Conservation (phyloP, 108 stramenopile genomes). For the Nannochloropsis salina region DNA sequence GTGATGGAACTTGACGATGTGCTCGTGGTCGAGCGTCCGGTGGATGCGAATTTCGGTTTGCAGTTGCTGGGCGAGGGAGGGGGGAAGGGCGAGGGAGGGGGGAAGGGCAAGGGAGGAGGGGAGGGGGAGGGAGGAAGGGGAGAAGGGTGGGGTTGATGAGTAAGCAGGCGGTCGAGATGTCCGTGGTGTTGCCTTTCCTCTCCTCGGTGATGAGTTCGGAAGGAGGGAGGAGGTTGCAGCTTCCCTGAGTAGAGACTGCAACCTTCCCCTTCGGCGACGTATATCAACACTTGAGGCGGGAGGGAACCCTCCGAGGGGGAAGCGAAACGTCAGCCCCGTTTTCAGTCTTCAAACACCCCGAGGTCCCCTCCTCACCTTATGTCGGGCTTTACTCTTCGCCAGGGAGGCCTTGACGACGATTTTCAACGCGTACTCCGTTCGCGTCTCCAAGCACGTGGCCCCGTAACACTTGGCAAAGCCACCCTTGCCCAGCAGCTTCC, state of each 20-base stretch:
- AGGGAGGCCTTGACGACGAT: slow-evolving; percentile 54
- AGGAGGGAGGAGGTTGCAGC: too few relatives aligned
- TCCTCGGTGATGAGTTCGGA: slow-evolving; percentile 1
- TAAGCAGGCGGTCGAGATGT: slow-evolving; percentile 12
- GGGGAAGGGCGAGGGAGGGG: slow-evolving; percentile 25
- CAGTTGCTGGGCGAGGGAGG: slow-evolving; percentile 72
- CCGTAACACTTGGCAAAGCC: slow-evolving; percentile 54
- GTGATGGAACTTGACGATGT: slow-evolving; percentile 90
- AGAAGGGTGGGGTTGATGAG: slow-evolving; percentile 16
- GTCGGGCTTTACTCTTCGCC: slow-evolving; percentile 47
- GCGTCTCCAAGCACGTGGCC: slow-evolving; percentile 45
- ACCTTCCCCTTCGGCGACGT: too few relatives aligned
- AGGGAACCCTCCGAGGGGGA: too few relatives aligned
- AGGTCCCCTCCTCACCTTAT: slow-evolving; percentile 41
- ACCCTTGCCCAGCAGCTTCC: slow-evolving; percentile 53
- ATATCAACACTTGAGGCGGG: too few relatives aligned
- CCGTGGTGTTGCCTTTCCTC: background rate
- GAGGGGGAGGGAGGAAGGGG: background rate
- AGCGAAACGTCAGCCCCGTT: too few relatives aligned
- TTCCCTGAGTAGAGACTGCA: too few relatives aligned
- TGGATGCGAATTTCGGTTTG: slow-evolving; percentile 98
- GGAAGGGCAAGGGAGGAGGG: background rate
- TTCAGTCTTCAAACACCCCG: too few relatives aligned
- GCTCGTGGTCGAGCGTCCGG: slow-evolving; percentile 76
- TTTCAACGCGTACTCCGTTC: slow-evolving; percentile 49